phyloP scores from a whole-genome alignment of 2,329 filamentous ascomycete species.

The Hymenoscyphus salicellus region DNA sequence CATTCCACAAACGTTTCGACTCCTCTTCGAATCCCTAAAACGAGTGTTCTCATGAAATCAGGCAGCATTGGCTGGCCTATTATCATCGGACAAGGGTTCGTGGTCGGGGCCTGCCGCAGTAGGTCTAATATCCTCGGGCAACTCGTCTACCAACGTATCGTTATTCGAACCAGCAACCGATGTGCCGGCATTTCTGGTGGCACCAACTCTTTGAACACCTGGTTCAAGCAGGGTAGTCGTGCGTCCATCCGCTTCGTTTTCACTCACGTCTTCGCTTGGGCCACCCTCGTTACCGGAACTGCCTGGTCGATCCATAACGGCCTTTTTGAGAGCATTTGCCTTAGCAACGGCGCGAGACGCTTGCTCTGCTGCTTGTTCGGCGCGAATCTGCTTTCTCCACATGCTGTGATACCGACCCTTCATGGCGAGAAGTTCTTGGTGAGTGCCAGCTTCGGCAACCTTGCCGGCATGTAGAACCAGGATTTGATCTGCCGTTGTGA shows the following conservation, averaged over 20 bases:
- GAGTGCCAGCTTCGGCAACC: conserved; percentile 74
- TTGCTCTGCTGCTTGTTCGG: conserved; percentile 65
- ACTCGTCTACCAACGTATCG: conserved; percentile 6
- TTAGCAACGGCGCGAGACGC: conserved; percentile 39
- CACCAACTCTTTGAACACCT: conserved; percentile 9
- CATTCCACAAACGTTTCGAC: background rate
- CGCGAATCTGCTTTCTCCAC: conserved; percentile 85
- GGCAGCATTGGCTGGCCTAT: background rate
- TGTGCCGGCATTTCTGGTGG: conserved; percentile 11
- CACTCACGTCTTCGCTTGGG: conserved; percentile 31
- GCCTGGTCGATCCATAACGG: conserved; percentile 29
- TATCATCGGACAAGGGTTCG: background rate
- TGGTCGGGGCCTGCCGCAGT: background rate
- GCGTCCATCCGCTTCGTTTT: conserved; percentile 29
- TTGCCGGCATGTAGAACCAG: conserved; percentile 75
- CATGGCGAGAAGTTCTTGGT: conserved; percentile 68
- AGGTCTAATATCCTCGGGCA: conserved; percentile 1
- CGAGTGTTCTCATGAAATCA: background rate
- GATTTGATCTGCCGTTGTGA: conserved; percentile 87
- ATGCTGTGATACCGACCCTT: conserved; percentile 75
- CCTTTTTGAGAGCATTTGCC: conserved; percentile 32
- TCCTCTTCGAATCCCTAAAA: background rate
- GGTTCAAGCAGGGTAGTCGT: conserved; percentile 12
- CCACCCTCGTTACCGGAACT: conserved; percentile 30
- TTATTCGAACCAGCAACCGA: conserved; percentile 21